phyloP scores from a whole-genome alignment of 768 basidiomycete genomes.

The Rhodosporidiobolus odoratus region DNA sequence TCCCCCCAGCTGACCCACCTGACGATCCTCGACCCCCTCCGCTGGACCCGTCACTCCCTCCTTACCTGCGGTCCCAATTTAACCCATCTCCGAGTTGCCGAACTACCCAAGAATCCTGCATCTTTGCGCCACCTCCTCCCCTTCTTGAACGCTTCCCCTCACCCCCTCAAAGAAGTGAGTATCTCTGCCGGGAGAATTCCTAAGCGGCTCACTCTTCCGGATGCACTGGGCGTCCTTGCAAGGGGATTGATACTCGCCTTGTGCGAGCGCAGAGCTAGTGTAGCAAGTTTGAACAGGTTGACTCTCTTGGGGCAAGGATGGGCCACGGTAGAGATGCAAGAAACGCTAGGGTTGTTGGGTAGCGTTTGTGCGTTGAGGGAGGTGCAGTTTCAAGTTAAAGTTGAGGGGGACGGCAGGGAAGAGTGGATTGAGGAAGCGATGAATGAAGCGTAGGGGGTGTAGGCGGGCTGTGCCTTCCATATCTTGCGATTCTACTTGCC shows the following conservation, averaged over 20 bases:
- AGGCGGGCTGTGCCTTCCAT: too few species aligned
- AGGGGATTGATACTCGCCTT: background rate
- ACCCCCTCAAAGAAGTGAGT: background rate
- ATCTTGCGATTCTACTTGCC: too few species aligned
- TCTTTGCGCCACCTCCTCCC: constrained; percentile 3
- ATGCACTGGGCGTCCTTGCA: background rate
- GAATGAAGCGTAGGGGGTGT: background rate
- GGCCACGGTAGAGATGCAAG: background rate
- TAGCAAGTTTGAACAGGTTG: background rate
- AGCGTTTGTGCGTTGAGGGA: background rate
- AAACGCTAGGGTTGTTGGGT: background rate
- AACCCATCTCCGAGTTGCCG: background rate
- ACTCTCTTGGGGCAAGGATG: background rate
- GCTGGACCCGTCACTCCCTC: constrained; percentile 4
- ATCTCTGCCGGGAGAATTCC: background rate
- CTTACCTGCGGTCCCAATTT: background rate
- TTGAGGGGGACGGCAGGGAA: background rate
- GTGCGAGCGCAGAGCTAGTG: background rate
- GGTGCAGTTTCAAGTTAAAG: background rate
- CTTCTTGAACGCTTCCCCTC: background rate
- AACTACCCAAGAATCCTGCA: background rate
- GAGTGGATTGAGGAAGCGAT: background rate
- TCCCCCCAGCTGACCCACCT: background rate
- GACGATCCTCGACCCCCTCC: background rate
- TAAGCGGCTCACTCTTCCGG: background rate